Base-by-base conservation (phyloP, 2,329 filamentous ascomycete genomes). In the Fusarium tanahbumbuense region DNA sequence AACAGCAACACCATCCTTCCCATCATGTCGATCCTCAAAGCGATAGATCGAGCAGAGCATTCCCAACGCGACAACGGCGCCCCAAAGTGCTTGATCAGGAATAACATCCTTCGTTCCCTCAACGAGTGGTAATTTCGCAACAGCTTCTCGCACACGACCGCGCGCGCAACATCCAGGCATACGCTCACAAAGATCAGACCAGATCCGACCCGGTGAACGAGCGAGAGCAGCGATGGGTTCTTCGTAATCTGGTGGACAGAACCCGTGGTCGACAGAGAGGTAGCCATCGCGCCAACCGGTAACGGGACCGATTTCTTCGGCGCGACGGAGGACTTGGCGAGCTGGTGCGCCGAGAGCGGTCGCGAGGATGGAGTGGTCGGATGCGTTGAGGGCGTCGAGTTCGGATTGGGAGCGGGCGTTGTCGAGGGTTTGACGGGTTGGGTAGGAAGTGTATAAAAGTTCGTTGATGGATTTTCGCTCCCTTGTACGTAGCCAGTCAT, bases 21-120 rank as follows among this genome's bases (percentile, higher is more conserved):
- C 85, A 69, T 87, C 84, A 63, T 87, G 82, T 62, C 82, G 83
- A 37, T 84, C 83, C 59, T 87, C 84, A 53, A 85, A 87, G 9
- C 85, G 77, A 65, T 86, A 87, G 50, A 87, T 86, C 4, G 83
- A 85, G 62, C 84, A 86, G 1, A 87, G 73, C 78, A 87, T 85
- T 0, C 85, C 85, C 0, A 87, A 77, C 0, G 83, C 81, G 0
- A 87, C 85, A 2, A 86, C 71, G 0, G 85, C 85, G 4, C 83
- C 85, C 86, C 85, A 87, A 3, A 87, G 75, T 0, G 85, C 86
- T 55, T 79, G 77, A 60, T 87, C 84, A 0, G 86, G 84, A 22
- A 88, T 85, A 7, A 83, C 74, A 27, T 87, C 82, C 45, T 81
- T 78, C 0, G 82, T 85, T 1, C 84, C 85, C 61, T 85, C 79